phyloP scores from a whole-genome alignment of 176 grass and related monocot genomes.

The Calamus simplicifolius region DNA sequence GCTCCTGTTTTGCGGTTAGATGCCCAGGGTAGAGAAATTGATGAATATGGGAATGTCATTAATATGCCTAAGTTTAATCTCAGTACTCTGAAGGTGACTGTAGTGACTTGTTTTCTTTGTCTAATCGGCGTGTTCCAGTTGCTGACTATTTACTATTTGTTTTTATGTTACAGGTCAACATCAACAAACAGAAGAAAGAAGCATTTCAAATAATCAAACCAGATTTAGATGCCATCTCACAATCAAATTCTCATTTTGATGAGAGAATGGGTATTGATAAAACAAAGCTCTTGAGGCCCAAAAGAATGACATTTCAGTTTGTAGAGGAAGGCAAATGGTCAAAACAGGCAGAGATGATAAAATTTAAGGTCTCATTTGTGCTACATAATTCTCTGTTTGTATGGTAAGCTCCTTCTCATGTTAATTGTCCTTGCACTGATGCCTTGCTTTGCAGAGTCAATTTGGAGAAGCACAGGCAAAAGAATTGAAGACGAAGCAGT shows the following conservation, averaged over 20 bases:
- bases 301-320: conserved; percentile 81
- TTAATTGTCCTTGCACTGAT: neutral
- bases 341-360: conserved; percentile 84
- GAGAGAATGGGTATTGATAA: conserved; percentile 82
- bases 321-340: conserved; percentile 83
- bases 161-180: conserved; percentile 63
- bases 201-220: conserved; percentile 97
- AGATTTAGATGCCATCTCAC: conserved; percentile 78
- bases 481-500: conserved; percentile 81
- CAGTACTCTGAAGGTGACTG: conserved; percentile 84
- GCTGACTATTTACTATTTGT: conserved; percentile 11
- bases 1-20: conserved; percentile 79
- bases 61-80: conserved; percentile 69
- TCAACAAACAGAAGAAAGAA: conserved; percentile 97
- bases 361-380: conserved; percentile 54
- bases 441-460: conserved; percentile 51
- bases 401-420: too few relatives aligned
- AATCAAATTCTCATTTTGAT: conserved; percentile 84
- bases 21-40: conserved; percentile 91
- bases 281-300: conserved; percentile 77
- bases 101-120: neutral
- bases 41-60: conserved; percentile 85
- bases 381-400: too few relatives aligned
- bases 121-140: neutral
- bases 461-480: conserved; percentile 98